Evolutionary conservation across 2,329 filamentous ascomycete genomes (phyloP).

Genomic region (Penicillium sp.): DNA sequence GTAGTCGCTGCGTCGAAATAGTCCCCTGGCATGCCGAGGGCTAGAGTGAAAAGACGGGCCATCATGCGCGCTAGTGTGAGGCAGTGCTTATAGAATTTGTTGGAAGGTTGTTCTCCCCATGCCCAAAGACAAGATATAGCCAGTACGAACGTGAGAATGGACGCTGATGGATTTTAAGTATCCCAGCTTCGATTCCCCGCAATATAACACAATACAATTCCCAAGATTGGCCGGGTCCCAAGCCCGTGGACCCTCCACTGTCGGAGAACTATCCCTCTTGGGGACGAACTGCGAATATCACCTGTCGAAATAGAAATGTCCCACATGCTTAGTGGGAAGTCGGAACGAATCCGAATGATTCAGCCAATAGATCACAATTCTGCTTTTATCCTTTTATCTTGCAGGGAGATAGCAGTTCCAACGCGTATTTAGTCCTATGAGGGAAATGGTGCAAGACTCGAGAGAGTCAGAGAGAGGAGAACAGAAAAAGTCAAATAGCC

Average conservation of each 20-base stretch:
- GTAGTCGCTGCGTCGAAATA: constrained; percentile 55
- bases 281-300: too few relatives aligned
- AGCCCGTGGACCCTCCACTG: not conserved
- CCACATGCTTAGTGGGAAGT: constrained; percentile 1
- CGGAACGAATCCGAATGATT: too few relatives aligned
- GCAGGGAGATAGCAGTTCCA: not conserved
- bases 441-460: too few relatives aligned
- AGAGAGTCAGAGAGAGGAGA: too few relatives aligned
- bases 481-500: not conserved
- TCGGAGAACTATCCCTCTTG: too few relatives aligned
- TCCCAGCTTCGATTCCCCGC: not conserved
- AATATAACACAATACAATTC: not conserved
- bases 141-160: not conserved
- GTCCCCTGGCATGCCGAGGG: constrained; percentile 52
- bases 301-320: too few relatives aligned
- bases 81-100: constrained; percentile 22
- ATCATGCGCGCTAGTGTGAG: constrained; percentile 52
- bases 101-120: too few relatives aligned
- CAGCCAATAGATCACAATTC: not conserved
- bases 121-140: not conserved
- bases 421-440: not conserved
- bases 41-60: constrained; percentile 53
- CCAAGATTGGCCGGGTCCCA: not conserved
- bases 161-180: not conserved
- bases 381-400: not conserved